Base-by-base conservation (phyloP, 1,284 basidiomycete species). In the Papiliotrema flavescens region DNA sequence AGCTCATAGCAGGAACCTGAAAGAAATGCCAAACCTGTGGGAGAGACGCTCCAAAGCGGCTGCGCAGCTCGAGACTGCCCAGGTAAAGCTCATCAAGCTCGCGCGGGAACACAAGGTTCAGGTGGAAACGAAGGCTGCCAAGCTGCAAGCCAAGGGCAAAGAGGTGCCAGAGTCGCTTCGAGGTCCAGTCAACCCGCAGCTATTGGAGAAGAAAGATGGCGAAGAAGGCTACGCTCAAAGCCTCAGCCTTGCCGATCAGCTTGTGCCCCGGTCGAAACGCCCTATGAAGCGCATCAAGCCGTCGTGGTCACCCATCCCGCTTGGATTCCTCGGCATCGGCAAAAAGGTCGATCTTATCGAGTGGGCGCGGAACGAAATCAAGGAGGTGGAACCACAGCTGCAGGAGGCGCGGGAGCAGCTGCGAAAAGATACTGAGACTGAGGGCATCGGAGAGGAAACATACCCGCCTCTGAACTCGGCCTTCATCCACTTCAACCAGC, bases 401-500 rank as follows among this genome's bases (percentile, higher is more conserved):
- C 49, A 63, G 15, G 56, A 57, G 15, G 55, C 67, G 20, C 70
- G 78, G 37, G 74, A 79, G 54, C 70, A 79, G 37, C 74, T 83
- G 39, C 75, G 76, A 37, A 78, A 81, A 59, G 75, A 75, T 56
- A 63, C 72, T n/a, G 42, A 52, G 6, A 55, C 51, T 8, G 54
- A 60, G 1, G 71, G 70, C 4, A 59, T 60, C 6, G 64, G 70
- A 41, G 79, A 81, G 53, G 80, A 80, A 26, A 80, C 80, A 65
- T 83, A 81, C 69, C 78, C 78, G 3, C 86, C 87, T 1, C 71
- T 88, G 60, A 90, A 85, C 70, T 89, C 88, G 24, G 90, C 89
- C 3, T 98, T 98, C 75, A 82, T 98, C 57, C 87, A 90, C 28
- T 98, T 98, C 82, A 86, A 94, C 75, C 83, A 85, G 64, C 95